These are phyloP conservation scores for Penicillium sumatraense DNA, from an alignment of 2,329 filamentous ascomycete genomes.

Conservation along the genomic window DNA sequence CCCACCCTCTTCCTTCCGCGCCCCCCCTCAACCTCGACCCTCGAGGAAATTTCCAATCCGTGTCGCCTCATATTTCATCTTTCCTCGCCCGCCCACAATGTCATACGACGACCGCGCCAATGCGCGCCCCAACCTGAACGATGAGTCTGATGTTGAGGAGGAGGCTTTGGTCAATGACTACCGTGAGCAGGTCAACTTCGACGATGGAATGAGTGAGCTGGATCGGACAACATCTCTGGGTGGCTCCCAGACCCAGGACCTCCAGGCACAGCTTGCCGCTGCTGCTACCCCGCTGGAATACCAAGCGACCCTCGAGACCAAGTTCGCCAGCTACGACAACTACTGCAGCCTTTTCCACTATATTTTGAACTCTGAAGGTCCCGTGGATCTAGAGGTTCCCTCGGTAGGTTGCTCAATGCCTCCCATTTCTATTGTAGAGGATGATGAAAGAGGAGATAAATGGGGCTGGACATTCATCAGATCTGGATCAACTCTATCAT, in stretches of 20 bases:
- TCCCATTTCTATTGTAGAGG: constrained; percentile 7
- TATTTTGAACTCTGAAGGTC: constrained; percentile 98
- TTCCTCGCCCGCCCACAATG: constrained; percentile 40
- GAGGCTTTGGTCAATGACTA: constrained; percentile 95
- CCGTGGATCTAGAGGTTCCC: constrained; percentile 93
- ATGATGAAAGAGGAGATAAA: constrained; percentile 16
- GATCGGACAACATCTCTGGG: constrained; percentile 73
- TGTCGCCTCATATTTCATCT: constrained; percentile 11
- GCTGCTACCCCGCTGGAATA: constrained; percentile 96
- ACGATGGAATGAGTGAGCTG: constrained; percentile 81
- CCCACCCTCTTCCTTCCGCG: constrained; percentile 23
- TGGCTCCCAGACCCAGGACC: constrained; percentile 81
- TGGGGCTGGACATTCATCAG: constrained; percentile 16
- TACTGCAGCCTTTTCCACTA: constrained; percentile 99
- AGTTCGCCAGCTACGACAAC: constrained; percentile 98
- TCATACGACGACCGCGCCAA: constrained; percentile 51
- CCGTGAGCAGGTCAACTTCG: constrained; percentile 92
- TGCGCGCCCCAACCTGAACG: constrained; percentile 56
- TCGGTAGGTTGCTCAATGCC: constrained; percentile 68
- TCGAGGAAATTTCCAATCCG: constrained; percentile 15
- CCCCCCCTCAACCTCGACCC: constrained; percentile 26
- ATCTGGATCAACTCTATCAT: neutral
- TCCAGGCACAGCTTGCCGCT: constrained; percentile 87
- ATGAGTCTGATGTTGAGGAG: constrained; percentile 94
- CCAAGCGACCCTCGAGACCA: constrained; percentile 91